phyloP scores from a whole-genome alignment of 352 stramenopile genomes.

The Phytophthora vignae region DNA sequence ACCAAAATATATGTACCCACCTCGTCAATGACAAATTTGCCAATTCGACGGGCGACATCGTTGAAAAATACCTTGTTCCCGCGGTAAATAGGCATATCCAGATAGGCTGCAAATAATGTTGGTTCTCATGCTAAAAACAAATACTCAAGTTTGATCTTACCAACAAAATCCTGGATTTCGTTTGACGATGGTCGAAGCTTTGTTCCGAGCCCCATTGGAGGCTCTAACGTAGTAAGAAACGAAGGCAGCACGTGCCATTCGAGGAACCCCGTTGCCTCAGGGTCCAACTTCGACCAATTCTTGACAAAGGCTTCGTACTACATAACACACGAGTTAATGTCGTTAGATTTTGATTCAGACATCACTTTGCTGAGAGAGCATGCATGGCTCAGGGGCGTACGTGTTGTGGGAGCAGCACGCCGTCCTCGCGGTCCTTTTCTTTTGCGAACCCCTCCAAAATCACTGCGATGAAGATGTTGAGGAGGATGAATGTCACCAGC shows the following conservation, averaged over 20 bases:
- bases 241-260: slow-evolving; percentile 67
- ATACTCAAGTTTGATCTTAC: slow-evolving; percentile 39
- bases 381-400: slow-evolving; percentile 33
- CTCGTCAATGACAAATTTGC: slow-evolving; percentile 71
- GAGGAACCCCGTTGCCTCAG: slow-evolving; percentile 85
- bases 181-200: slow-evolving; percentile 45
- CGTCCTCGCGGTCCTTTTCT: slow-evolving; percentile 71
- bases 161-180: slow-evolving; percentile 55
- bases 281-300: slow-evolving; percentile 84
- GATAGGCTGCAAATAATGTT: slow-evolving; percentile 37
- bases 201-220: slow-evolving; percentile 74
- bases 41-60: slow-evolving; percentile 58
- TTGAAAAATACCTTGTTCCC: slow-evolving; percentile 79
- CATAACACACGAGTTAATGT: background rate
- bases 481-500: slow-evolving; percentile 88
- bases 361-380: background rate
- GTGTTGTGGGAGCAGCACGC: slow-evolving; percentile 61
- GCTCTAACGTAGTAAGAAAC: slow-evolving; percentile 69
- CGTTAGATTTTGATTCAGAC: background rate
- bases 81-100: slow-evolving; percentile 64
- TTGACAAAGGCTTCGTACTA: slow-evolving; percentile 85
- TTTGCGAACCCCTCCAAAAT: slow-evolving; percentile 92
- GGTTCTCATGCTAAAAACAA: background rate
- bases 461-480: slow-evolving; percentile 94
- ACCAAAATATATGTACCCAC: slow-evolving; percentile 16